Percentiles rank a stretch among this genome's conserved stretches.
Evolutionary conservation across 2,329 filamentous ascomycete species (phyloP).

Genomic region (Pseudogymnoascus sp.): DNA sequence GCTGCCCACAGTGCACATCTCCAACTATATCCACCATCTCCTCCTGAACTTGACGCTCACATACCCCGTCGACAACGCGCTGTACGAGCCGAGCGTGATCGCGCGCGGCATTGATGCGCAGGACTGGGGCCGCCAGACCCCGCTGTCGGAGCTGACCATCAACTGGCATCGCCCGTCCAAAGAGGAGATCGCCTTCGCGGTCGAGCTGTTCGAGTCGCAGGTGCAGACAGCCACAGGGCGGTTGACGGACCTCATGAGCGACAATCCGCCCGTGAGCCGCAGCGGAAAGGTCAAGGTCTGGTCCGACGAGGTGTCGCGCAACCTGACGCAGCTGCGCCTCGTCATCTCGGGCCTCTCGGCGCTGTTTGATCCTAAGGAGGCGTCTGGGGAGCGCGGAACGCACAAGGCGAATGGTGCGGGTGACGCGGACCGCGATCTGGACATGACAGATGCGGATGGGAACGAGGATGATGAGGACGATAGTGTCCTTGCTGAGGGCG

Average conservation of each 20-base stretch:
- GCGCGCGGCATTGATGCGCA: slow-evolving; percentile 63
- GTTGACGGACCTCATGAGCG: slow-evolving; percentile 71
- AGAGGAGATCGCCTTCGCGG: slow-evolving; percentile 79
- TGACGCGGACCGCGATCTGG: slow-evolving; percentile 34
- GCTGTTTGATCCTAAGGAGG: slow-evolving; percentile 74
- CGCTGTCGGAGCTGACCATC: slow-evolving; percentile 70
- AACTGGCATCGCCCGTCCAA: slow-evolving; percentile 82
- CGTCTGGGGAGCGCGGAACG: slow-evolving; percentile 45
- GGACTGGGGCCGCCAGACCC: slow-evolving; percentile 78
- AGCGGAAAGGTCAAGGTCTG: slow-evolving; percentile 97
- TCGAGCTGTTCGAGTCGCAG: slow-evolving; percentile 82
- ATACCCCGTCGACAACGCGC: slow-evolving; percentile 80
- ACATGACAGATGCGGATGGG: slow-evolving; percentile 46
- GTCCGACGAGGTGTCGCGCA: slow-evolving; percentile 92
- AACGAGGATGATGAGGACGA: slow-evolving; percentile 52
- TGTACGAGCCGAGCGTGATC: slow-evolving; percentile 76
- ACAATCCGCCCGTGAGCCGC: slow-evolving; percentile 73
- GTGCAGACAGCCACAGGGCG: slow-evolving; percentile 68
- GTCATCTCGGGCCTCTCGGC: slow-evolving; percentile 84
- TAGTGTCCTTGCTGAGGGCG: slow-evolving; percentile 52
- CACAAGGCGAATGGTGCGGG: slow-evolving; percentile 36
- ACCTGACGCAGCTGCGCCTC: slow-evolving; percentile 81
- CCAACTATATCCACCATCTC: slow-evolving; percentile 95
- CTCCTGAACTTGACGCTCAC: slow-evolving; percentile 90
- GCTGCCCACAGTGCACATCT: slow-evolving; percentile 89